Evolutionary conservation across 2,329 filamentous ascomycete species (phyloP).

Genomic region (Penicillium sp.): DNA sequence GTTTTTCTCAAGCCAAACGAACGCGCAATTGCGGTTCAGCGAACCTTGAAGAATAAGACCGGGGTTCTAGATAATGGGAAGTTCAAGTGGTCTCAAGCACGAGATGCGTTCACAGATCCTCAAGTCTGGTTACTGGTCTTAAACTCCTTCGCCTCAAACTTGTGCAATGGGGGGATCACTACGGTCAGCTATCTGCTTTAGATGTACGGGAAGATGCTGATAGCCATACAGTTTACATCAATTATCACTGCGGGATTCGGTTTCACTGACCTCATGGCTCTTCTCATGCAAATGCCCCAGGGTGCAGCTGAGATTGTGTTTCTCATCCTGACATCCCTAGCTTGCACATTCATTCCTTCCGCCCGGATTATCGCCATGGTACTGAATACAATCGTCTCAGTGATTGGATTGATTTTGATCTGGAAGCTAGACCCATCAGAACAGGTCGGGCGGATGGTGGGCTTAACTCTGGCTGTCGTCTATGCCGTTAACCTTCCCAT

Average conservation of each 20-base stretch:
- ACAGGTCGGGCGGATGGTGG: conserved; percentile 26
- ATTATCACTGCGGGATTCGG: conserved; percentile 20
- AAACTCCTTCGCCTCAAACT: conserved; percentile 10
- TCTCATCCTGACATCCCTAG: conserved; percentile 13
- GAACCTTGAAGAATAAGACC: conserved; percentile 10
- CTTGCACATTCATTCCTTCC: conserved; percentile 20
- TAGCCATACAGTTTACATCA: conserved; percentile 7
- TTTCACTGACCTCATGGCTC: conserved; percentile 13
- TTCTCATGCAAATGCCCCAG: conserved; percentile 20
- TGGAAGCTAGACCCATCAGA: conserved; percentile 20
- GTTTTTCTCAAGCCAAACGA: conserved; percentile 13
- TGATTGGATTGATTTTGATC: conserved; percentile 29
- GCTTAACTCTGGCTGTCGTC: conserved; percentile 26
- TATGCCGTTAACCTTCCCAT: conserved; percentile 33
- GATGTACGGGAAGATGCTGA: neutral
- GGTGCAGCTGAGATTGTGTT: conserved; percentile 17
- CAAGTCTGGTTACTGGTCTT: conserved; percentile 16
- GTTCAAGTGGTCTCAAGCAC: conserved; percentile 14
- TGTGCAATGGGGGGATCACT: conserved; percentile 18
- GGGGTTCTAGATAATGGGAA: conserved; percentile 10
- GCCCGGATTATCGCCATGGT: conserved; percentile 25
- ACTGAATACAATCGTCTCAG: conserved; percentile 21
- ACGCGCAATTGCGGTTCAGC: conserved; percentile 9
- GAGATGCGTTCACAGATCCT: conserved; percentile 10
- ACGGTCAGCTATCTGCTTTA: conserved; percentile 1